phyloP scores from a whole-genome alignment of 805 yeast species.

The Yarrowia alimentaria region DNA sequence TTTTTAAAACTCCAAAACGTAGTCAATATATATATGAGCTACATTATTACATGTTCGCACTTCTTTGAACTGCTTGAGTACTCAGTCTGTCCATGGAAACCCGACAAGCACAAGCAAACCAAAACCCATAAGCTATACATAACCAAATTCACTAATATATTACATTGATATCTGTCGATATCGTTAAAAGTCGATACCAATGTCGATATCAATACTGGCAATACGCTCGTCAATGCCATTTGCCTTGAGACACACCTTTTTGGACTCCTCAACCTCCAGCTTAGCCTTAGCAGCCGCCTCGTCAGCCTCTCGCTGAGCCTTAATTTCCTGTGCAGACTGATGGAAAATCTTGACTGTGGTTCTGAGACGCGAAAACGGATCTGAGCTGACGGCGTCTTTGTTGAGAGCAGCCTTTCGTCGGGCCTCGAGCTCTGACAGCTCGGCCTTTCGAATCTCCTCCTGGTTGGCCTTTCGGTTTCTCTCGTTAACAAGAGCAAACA shows the following conservation, averaged over 20 bases:
- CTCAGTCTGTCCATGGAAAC: too few relatives aligned
- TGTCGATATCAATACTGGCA: slow-evolving; percentile 10
- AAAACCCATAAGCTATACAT: too few relatives aligned
- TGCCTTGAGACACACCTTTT: slow-evolving; percentile 15
- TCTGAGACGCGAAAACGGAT: slow-evolving; percentile 88
- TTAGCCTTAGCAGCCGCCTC: slow-evolving; percentile 21
- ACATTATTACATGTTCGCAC: too few relatives aligned
- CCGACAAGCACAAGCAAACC: too few relatives aligned
- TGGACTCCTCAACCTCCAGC: slow-evolving; percentile 15
- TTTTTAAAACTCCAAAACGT: too few relatives aligned
- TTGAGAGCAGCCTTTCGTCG: slow-evolving; percentile 44
- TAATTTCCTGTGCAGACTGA: slow-evolving; percentile 42
- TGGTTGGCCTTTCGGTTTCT: slow-evolving; percentile 82
- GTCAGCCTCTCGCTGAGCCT: slow-evolving; percentile 47
- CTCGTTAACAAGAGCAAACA: slow-evolving; percentile 74
- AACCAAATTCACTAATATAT: too few relatives aligned
- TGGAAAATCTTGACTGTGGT: slow-evolving; percentile 86
- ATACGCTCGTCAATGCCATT: background rate
- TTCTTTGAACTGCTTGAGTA: too few relatives aligned
- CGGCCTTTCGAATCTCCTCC: slow-evolving; percentile 75
- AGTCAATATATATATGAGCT: too few relatives aligned
- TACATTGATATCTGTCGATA: background rate
- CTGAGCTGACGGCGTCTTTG: slow-evolving; percentile 45
- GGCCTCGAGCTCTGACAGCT: slow-evolving; percentile 57
- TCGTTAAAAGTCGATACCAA: background rate